phyloP scores from a whole-genome alignment of 805 yeast genomes.

The Wilhelminamyces savonicus region DNA sequence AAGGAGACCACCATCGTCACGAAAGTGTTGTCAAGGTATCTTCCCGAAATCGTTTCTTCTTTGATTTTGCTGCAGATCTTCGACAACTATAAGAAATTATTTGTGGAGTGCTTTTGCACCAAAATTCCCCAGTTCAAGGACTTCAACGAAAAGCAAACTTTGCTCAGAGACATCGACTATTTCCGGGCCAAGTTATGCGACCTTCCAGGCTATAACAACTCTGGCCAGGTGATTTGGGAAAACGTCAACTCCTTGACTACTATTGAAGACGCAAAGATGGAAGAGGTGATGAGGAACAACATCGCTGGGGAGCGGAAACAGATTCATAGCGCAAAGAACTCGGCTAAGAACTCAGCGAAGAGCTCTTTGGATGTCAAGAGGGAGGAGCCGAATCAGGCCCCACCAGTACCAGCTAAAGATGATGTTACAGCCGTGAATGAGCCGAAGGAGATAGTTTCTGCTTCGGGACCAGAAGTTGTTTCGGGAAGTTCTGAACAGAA shows the following conservation, averaged over 20 bases:
- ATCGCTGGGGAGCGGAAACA: conserved; percentile 13
- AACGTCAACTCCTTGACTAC: conserved; percentile 48
- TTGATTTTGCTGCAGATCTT: conserved; percentile 44
- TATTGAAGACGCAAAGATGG: conserved; percentile 44
- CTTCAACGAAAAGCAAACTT: conserved; percentile 45
- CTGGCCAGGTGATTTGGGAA: conserved; percentile 60
- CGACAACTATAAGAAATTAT: conserved; percentile 50
- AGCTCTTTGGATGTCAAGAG: not conserved
- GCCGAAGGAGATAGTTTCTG: too few species aligned
- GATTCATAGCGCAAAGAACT: not conserved
- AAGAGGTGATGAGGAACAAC: conserved; percentile 36
- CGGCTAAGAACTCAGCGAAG: not conserved
- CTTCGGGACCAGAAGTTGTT: too few species aligned
- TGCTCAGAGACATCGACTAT: conserved; percentile 56
- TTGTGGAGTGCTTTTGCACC: conserved; percentile 47
- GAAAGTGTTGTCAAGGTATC: conserved; percentile 50
- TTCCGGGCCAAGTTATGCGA: conserved; percentile 57
- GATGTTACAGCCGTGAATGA: too few species aligned
- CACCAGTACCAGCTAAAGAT: not conserved
- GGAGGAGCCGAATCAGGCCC: not conserved
- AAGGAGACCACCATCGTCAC: conserved; percentile 63
- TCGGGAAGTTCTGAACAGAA: too few species aligned
- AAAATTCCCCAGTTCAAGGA: conserved; percentile 42
- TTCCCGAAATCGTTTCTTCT: conserved; percentile 45
- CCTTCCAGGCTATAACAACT: conserved; percentile 53